phyloP scores from a whole-genome alignment of 1,284 basidiomycete species.

The Cryptococcus sp. region DNA sequence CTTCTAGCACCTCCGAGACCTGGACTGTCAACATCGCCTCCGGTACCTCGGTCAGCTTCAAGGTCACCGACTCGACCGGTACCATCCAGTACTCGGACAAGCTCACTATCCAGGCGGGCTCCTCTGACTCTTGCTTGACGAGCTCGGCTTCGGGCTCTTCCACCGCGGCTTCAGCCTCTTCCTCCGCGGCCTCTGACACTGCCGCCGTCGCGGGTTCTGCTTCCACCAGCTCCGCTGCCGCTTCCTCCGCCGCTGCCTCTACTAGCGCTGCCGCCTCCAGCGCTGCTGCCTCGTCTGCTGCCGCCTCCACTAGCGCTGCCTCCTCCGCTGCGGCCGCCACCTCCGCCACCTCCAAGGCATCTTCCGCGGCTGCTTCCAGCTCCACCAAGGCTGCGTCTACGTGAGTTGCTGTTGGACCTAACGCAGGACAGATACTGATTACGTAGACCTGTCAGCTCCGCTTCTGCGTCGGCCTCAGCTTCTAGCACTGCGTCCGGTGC shows the following conservation, averaged over 20 bases:
- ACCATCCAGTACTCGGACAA: constrained; percentile 61
- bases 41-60: constrained; percentile 53
- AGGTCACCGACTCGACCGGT: constrained; percentile 55
- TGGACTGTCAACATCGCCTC: constrained; percentile 64
- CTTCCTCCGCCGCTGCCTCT: constrained; percentile 12
- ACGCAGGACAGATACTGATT: background rate
- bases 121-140: constrained; percentile 8
- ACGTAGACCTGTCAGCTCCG: constrained; percentile 5
- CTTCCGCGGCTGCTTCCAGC: constrained; percentile 4
- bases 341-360: constrained; percentile 9
- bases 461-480: constrained; percentile 8
- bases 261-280: constrained; percentile 9
- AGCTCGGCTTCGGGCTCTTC: constrained; percentile 15
- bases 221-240: constrained; percentile 16
- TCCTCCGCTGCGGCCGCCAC: constrained; percentile 11
- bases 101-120: constrained; percentile 58
- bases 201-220: constrained; percentile 14
- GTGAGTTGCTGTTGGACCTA: constrained; percentile 1
- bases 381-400: constrained; percentile 1
- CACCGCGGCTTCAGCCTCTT: constrained; percentile 9
- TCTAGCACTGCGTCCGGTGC: constrained; percentile 8
- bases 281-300: constrained; percentile 4
- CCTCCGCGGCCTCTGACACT: constrained; percentile 6
- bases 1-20: constrained; percentile 57
- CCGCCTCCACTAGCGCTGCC: constrained; percentile 10